Percentiles rank a stretch among this genome's conserved stretches.
phyloP scores from a whole-genome alignment of 306 rosid genomes.

The Fragaria nilgerrensis region DNA sequence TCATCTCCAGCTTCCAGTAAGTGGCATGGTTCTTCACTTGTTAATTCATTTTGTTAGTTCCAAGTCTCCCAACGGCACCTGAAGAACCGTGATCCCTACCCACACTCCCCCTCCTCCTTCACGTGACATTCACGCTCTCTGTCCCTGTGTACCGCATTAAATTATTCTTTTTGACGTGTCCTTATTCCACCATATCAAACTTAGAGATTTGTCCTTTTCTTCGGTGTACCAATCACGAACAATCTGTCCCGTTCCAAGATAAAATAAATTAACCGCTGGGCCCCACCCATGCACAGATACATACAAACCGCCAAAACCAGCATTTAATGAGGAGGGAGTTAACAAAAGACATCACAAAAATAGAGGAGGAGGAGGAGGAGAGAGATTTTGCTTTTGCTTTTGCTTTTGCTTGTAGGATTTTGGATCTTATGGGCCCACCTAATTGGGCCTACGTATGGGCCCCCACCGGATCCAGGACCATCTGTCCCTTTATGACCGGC shows the following conservation, averaged over 20 bases:
- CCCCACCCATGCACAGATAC: conserved; percentile 30
- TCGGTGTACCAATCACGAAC: conserved; percentile 31
- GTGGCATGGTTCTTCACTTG: neutral
- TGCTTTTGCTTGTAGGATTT: conserved; percentile 34
- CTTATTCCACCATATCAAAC: conserved; percentile 24
- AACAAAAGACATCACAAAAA: conserved; percentile 51
- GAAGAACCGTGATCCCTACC: neutral
- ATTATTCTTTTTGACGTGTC: neutral
- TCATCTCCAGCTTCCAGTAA: conserved; percentile 1
- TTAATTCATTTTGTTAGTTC: neutral
- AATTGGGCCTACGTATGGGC: conserved; percentile 23
- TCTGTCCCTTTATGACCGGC: conserved; percentile 87
- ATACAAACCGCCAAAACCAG: conserved; percentile 45
- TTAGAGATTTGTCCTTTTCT: conserved; percentile 15
- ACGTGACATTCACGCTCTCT: neutral
- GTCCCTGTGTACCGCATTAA: neutral
- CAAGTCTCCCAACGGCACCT: conserved; percentile 5
- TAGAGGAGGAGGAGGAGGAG: conserved; percentile 10
- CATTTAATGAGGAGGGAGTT: conserved; percentile 39
- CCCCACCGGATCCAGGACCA: conserved; percentile 50
- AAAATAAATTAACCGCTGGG: neutral
- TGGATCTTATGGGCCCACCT: conserved; percentile 21
- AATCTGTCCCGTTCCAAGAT: conserved; percentile 24
- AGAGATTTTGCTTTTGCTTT: conserved; percentile 33
- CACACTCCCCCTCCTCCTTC: neutral